These are phyloP conservation scores for Xylona heveae DNA, from an alignment of 495 filamentous ascomycete species.

Conservation along the genomic window DNA sequence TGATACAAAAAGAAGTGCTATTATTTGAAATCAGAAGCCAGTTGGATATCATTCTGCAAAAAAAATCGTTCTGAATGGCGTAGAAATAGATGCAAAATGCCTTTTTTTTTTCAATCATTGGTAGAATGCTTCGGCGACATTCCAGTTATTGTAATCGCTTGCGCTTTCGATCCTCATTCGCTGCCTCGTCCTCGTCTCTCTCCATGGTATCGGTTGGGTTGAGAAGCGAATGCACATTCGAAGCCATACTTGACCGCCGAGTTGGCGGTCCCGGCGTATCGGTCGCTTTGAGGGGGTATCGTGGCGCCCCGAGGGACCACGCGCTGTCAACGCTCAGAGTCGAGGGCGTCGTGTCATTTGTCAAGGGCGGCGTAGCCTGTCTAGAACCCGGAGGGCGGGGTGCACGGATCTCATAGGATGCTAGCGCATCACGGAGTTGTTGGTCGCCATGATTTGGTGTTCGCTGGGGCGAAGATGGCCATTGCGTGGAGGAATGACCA, in stretches of 20 bases:
- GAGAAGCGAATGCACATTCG: conserved; percentile 54
- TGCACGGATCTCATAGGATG: conserved; percentile 55
- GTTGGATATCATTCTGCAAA: too few species aligned
- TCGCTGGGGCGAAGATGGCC: conserved; percentile 71
- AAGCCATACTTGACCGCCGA: conserved; percentile 50
- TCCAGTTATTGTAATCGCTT: conserved; percentile 44
- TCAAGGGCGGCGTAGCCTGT: conserved; percentile 47
- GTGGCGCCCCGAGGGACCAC: conserved; percentile 32
- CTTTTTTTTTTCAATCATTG: too few species aligned
- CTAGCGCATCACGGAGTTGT: conserved; percentile 60
- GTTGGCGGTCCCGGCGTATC: conserved; percentile 32
- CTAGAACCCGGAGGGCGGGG: conserved; percentile 39
- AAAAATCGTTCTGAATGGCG: too few species aligned
- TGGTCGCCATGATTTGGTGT: conserved; percentile 46
- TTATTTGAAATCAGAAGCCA: too few species aligned
- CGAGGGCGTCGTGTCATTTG: conserved; percentile 25
- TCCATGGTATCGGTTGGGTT: conserved; percentile 72
- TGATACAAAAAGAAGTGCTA: too few species aligned
- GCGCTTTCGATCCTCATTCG: conserved; percentile 52
- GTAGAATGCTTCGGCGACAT: too few species aligned
- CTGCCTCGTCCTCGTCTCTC: conserved; percentile 41
- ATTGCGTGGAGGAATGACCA: conserved; percentile 51
- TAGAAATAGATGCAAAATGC: too few species aligned
- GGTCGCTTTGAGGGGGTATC: conserved; percentile 19
- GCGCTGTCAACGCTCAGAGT: conserved; percentile 29